Evolutionary conservation across 768 basidiomycete genomes (phyloP).

Genomic region (Gloeopeniophorella convolvens): DNA sequence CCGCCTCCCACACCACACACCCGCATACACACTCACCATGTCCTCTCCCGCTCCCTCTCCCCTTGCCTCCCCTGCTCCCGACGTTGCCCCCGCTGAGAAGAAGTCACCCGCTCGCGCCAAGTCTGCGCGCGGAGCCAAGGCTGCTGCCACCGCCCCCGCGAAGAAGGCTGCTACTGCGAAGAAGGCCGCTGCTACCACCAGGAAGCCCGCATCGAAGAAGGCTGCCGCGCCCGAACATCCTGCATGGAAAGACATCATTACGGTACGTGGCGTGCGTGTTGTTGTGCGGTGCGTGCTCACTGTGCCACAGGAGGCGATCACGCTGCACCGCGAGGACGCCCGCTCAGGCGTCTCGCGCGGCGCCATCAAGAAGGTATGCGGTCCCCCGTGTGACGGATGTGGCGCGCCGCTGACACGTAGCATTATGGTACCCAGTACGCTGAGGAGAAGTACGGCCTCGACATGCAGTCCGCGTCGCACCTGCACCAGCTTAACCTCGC

Average conservation of each 20-base stretch:
- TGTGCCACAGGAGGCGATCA: constrained; percentile 61
- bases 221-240: constrained; percentile 25
- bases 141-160: constrained; percentile 6
- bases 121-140: constrained; percentile 14
- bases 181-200: constrained; percentile 18
- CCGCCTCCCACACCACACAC: not conserved
- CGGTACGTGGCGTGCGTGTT: too few species aligned
- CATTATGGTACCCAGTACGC: constrained; percentile 35
- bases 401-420: not conserved
- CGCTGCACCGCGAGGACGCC: constrained; percentile 53
- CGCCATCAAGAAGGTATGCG: constrained; percentile 60
- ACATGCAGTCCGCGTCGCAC: constrained; percentile 39
- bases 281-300: not conserved
- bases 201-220: constrained; percentile 16
- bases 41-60: constrained; percentile 17
- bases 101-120: constrained; percentile 11
- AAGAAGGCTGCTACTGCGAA: constrained; percentile 16
- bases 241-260: constrained; percentile 36
- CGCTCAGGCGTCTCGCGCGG: constrained; percentile 70
- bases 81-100: not conserved
- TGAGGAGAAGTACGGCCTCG: constrained; percentile 47
- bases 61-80: constrained; percentile 13
- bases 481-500: constrained; percentile 45
- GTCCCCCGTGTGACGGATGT: not conserved
- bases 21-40: constrained; percentile 4